Evolutionary conservation across 352 stramenopile species (phyloP), one percentile per base, ranked within the genome.

Genomic region (Pilasporangium apinafurcum): DNA sequence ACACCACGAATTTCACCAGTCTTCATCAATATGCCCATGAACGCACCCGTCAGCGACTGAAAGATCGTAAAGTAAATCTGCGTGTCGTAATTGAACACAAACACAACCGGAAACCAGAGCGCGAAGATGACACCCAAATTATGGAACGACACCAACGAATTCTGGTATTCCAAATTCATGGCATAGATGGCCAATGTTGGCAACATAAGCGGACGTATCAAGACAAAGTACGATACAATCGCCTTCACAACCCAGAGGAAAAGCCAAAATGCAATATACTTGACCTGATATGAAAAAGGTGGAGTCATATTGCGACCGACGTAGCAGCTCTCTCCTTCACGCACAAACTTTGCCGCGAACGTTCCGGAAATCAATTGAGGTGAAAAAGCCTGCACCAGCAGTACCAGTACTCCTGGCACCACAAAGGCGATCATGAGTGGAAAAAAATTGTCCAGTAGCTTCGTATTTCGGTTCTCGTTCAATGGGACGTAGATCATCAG

Each of bases 21-120:
- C 41, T 89, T 86, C 76, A 89, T 86, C 8, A 85, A 50, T 38
- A 80, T 54, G 8, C 76, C 76, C 55, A 78, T 68, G 39, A 86
- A 79, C 8, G 62, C 68, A 30, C 76, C 76, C 0, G 86, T 43
- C 14, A 86, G 34, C 16, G 76, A 72, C 43, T 89, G 68, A 34
- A 89, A 84, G 33, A 86, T 81, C 0, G 76, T 86, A 14, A 86
- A 89, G 53, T 83, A 89, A 51, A 89, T 86, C 51, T 89, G 76
- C 36, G 76, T 81, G 21, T 83, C 69, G 53, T 89, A 89, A 50
- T 83, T 84, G 48, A 86, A 89, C 35, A 89, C 81, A 44, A 70
- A 86, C 16, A 67, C 68, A 26, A 86, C 64, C 0, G 76, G 76
- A 22, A 82, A 33, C 76, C 76, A 89, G 4, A 86, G 46, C 5